Evolutionary conservation across 305 asterid genomes (phyloP).

Genomic region (Coffea humblotiana): DNA sequence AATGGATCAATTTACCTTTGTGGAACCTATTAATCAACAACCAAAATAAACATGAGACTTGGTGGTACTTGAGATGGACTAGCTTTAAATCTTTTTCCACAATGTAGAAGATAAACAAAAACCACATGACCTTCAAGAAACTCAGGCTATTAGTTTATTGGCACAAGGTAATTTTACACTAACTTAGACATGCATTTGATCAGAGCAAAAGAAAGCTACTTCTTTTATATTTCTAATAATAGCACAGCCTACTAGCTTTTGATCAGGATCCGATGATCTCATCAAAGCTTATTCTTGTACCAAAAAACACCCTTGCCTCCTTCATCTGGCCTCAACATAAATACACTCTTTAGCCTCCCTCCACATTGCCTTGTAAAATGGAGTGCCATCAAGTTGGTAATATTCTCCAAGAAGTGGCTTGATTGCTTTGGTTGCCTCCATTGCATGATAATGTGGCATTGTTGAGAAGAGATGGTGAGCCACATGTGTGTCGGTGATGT

Average conservation of each 20-base stretch:
- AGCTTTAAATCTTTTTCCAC: too few species aligned
- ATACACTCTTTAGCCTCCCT: conserved; percentile 68
- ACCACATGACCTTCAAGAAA: background rate
- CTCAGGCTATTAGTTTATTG: background rate
- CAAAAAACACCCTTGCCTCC: conserved; percentile 54
- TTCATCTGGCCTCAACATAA: conserved; percentile 62
- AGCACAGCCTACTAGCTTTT: background rate
- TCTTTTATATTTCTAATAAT: background rate
- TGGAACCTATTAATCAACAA: too few species aligned
- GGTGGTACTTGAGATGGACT: too few species aligned
- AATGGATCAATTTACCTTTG: too few species aligned
- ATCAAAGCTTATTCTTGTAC: conserved; percentile 58
- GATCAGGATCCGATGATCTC: background rate
- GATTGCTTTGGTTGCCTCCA: conserved; percentile 70
- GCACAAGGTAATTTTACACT: background rate
- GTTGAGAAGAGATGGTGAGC: conserved; percentile 71
- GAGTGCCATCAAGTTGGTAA: conserved; percentile 59
- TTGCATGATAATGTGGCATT: conserved; percentile 70
- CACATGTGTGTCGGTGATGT: conserved; percentile 68
- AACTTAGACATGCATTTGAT: background rate
- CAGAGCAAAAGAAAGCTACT: background rate
- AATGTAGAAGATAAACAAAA: too few species aligned
- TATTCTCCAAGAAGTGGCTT: conserved; percentile 58
- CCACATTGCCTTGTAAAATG: conserved; percentile 64
- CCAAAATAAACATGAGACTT: too few species aligned